Evolutionary conservation across 768 basidiomycete species (phyloP), one percentile per base, ranked within the genome.

Genomic region (Pisolithus marmoratus): DNA sequence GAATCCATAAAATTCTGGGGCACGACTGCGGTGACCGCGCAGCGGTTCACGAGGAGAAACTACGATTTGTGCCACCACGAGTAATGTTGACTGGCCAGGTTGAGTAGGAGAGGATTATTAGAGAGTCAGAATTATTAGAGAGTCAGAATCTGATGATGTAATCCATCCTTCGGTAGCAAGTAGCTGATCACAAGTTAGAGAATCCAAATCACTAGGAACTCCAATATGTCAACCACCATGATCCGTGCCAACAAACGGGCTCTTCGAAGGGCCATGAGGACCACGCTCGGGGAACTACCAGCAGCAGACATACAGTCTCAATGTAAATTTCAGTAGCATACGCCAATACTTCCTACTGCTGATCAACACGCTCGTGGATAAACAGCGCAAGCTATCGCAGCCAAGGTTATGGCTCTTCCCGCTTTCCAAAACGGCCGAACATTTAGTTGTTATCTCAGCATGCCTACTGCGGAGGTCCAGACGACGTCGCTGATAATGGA

Each of bases 1-100:
- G 63, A 93, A 94, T n/a, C 92, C 91, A 58, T 92, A 91, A 61
- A 92, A 86, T 69, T 94, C 91, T 40, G 87, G 78, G 12, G 87
- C 86, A 8, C 87, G 82, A 64, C 82, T 85, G 54, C 79, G 80
- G 54, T 70, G 64, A 48, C 77, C 79, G 38, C 62, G 67, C 6
- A 73, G 70, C 2, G 68, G 69, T 42, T 68, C 57, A 17, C 67
- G 64, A 45, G 76, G 72, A 44, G 65, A 74, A 8, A 72, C 66
- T 31, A 77, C 76, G 24, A 78, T 60, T 1, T 73, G 80, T 8
- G 17, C 19, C 15, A 72, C 66, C 4, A 14, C 34, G 34, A 34
- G 15, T 34, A 15, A 34, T 11, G 31, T 12, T 34, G 31, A 14
- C 31, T 34, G 5, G 12, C 34, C 14, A 34, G 34, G 12, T 15